Evolutionary conservation across 2,329 filamentous ascomycete species (phyloP).

Genomic region (Zalaria obscura): DNA sequence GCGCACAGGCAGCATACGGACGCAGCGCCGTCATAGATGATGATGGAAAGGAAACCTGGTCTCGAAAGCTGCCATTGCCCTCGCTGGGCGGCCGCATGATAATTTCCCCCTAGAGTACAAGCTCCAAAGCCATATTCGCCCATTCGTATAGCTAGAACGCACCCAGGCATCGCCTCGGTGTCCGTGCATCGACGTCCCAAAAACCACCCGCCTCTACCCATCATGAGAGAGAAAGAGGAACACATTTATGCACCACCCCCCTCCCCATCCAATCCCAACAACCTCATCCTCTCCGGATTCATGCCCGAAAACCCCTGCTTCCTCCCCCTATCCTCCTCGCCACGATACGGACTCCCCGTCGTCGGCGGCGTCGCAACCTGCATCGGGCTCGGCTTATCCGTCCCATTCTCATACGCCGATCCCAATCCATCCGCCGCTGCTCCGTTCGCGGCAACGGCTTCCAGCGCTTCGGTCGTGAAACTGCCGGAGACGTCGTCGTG

Average conservation of each 20-base stretch:
- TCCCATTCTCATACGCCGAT: neutral
- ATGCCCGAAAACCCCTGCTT: constrained; percentile 16
- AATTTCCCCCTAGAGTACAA: too few relatives aligned
- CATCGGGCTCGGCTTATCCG: constrained; percentile 11
- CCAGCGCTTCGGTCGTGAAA: constrained; percentile 3
- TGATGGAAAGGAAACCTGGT: too few relatives aligned
- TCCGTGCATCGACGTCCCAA: too few relatives aligned
- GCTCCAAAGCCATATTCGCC: too few relatives aligned
- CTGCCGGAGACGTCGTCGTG: constrained; percentile 13
- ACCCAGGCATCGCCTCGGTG: too few relatives aligned
- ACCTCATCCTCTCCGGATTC: constrained; percentile 20
- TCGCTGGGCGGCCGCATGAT: too few relatives aligned
- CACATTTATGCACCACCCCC: neutral
- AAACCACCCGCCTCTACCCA: too few relatives aligned
- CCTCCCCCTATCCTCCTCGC: constrained; percentile 12
- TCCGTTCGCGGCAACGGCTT: neutral
- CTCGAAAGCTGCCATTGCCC: too few relatives aligned
- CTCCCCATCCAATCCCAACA: constrained; percentile 14
- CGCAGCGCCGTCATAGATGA: too few relatives aligned
- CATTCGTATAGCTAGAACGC: too few relatives aligned
- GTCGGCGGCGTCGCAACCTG: constrained; percentile 32
- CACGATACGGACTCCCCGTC: constrained; percentile 20
- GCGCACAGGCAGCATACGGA: too few relatives aligned
- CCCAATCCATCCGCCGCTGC: constrained; percentile 1
- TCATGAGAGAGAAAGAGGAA: too few relatives aligned